Conservation (phyloP, 139 green algal species). For the Astrephomene gubernaculifera region DNA sequence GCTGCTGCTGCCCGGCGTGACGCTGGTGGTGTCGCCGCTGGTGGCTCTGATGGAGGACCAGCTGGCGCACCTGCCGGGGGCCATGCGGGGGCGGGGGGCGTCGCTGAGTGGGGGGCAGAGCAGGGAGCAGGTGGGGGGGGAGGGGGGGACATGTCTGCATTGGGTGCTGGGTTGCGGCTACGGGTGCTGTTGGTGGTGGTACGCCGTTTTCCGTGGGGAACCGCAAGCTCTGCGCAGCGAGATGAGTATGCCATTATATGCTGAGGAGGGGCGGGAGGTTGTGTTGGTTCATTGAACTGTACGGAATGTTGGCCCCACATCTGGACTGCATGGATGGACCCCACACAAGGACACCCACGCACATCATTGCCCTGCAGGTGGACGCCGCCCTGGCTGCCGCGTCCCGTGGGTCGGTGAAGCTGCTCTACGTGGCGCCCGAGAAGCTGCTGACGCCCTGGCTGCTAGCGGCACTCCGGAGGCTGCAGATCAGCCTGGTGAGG, state of each 20-base stretch:
- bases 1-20: slow-evolving; percentile 77
- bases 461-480: slow-evolving; percentile 52
- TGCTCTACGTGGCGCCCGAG: slow-evolving; percentile 95
- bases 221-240: neutral
- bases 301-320: neutral
- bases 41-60: slow-evolving; percentile 95
- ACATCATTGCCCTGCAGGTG: neutral
- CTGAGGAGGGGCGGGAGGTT: no score
- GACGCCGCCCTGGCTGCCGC: slow-evolving; percentile 40
- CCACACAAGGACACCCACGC: neutral
- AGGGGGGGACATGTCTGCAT: neutral
- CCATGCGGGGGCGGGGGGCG: slow-evolving; percentile 70
- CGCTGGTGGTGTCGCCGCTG: slow-evolving; percentile 92
- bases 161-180: neutral
- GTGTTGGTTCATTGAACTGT: no score
- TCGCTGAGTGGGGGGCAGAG: slow-evolving; percentile 81
- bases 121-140: slow-evolving; percentile 27
- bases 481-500: slow-evolving; percentile 47
- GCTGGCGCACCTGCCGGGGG: slow-evolving; percentile 77
- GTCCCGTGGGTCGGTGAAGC: slow-evolving; percentile 55
- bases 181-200: neutral
- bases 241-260: no score
- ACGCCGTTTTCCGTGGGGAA: no score
- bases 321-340: neutral
- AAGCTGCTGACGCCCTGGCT: slow-evolving; percentile 81